phyloP scores from a whole-genome alignment of 495 filamentous ascomycete genomes.

The Pyrenopolyporus hunteri region DNA sequence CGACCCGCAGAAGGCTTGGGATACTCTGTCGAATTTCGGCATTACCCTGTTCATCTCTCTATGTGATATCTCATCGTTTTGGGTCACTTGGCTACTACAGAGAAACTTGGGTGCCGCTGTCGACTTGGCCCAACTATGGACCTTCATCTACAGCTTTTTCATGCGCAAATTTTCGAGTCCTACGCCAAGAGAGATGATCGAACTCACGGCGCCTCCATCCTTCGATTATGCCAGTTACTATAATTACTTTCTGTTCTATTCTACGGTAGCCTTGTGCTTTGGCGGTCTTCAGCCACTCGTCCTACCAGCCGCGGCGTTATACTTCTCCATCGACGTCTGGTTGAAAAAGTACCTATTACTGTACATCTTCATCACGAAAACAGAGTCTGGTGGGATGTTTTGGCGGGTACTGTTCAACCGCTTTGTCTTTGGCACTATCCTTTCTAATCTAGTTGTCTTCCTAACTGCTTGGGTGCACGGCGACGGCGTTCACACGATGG shows the following conservation, averaged over 20 bases:
- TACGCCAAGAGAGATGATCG: constrained; percentile 91
- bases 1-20: constrained; percentile 62
- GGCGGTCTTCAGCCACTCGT: constrained; percentile 86
- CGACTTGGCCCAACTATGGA: constrained; percentile 84
- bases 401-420: constrained; percentile 94
- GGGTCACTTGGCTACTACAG: constrained; percentile 91
- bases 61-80: constrained; percentile 84
- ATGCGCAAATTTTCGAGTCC: constrained; percentile 81
- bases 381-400: constrained; percentile 91
- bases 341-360: constrained; percentile 95
- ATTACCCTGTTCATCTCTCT: constrained; percentile 67
- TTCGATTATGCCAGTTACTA: constrained; percentile 98
- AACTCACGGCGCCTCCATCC: constrained; percentile 86
- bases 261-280: constrained; percentile 87
- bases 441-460: constrained; percentile 80
- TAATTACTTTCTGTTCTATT: constrained; percentile 94
- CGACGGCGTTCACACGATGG: constrained; percentile 58
- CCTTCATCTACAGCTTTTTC: constrained; percentile 79
- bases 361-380: constrained; percentile 96
- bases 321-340: constrained; percentile 85
- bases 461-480: constrained; percentile 69
- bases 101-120: constrained; percentile 89
- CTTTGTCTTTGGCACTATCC: constrained; percentile 78
- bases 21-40: constrained; percentile 70
- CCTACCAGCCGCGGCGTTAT: constrained; percentile 87